Evolutionary conservation across 768 basidiomycete species (phyloP), one percentile per base, ranked within the genome.

Genomic region (Cystobasidium tubakii): DNA sequence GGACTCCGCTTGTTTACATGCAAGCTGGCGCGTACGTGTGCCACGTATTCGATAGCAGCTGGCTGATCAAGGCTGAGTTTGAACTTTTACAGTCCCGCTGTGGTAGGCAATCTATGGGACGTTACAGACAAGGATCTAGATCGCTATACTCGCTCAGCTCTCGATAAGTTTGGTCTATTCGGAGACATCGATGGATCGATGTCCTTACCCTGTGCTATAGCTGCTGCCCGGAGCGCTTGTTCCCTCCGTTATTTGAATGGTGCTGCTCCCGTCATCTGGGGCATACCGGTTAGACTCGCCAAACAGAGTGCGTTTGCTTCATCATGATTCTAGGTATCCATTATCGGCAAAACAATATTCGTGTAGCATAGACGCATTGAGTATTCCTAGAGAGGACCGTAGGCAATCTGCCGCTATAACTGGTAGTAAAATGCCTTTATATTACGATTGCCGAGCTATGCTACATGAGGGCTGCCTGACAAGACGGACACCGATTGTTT

Each of bases 91-190:
- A 93, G 95, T 75, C 95, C 96, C 21, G 89, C 92, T 0, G 84
- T 98, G 36, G 87, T 97, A 15, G 96, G 91, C 0, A 97, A 95
- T 79, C 83, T 98, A 3, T 99, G 96, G 96, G 96, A 98, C 78
- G 96, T 98, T 9, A 98, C 95, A 0, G 96, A 99, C 83, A 86
- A 88, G 57, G 96, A 99, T 79, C 95, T 98, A 78, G 95, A 99
- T 84, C 90, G 90, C 77, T 87, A 96, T 76, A 89, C 93, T 1
- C 87, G 89, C 75, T 83, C 88, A 0, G 92, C 96, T 19, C 89
- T 96, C 77, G 87, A 88, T 76, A 86, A 87, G 76, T 81, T 95
- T 31, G 83, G 83, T 1, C 82, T 97, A 33, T 53, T 34, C 29
- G 17, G 12, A 1, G 27, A 39, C 33, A 12, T 1, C 10, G 70